Conservation (phyloP, 495 filamentous ascomycete genomes). For the Alectoria sarmentosa region DNA sequence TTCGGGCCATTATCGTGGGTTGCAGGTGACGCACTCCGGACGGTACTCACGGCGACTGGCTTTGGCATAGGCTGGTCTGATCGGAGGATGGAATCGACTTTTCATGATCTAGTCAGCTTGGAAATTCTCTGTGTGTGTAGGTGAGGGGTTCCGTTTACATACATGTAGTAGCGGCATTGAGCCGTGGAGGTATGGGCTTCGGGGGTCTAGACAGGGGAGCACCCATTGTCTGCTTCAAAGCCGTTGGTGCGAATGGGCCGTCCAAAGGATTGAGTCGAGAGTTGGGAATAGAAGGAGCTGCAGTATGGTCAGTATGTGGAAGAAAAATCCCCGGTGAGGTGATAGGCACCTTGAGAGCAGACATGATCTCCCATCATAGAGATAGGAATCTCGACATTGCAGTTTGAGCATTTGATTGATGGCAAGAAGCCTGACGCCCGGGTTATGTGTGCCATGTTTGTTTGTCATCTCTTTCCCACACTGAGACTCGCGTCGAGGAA, state of each 20-base stretch:
- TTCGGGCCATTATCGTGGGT: slow-evolving; percentile 35
- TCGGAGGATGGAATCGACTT: slow-evolving; percentile 18
- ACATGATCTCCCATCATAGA: slow-evolving; percentile 87
- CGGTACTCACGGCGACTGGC: slow-evolving; percentile 50
- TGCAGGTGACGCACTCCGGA: slow-evolving; percentile 51
- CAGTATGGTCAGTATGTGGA: slow-evolving; percentile 9
- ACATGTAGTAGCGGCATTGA: slow-evolving; percentile 54
- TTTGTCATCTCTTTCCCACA: slow-evolving; percentile 37
- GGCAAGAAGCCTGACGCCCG: slow-evolving; percentile 71
- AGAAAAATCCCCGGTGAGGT: not conserved
- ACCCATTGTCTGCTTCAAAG: slow-evolving; percentile 15
- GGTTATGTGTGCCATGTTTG: slow-evolving; percentile 36
- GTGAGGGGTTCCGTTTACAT: slow-evolving; percentile 23
- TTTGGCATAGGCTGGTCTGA: slow-evolving; percentile 28
- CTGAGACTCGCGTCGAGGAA: slow-evolving; percentile 16
- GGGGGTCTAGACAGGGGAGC: slow-evolving; percentile 6
- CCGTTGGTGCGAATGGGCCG: slow-evolving; percentile 15
- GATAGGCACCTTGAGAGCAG: slow-evolving; percentile 40
- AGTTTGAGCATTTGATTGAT: slow-evolving; percentile 92
- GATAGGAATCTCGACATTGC: slow-evolving; percentile 78
- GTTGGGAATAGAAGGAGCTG: slow-evolving; percentile 24
- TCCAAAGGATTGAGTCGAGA: slow-evolving; percentile 23
- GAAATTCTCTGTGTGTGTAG: not conserved
- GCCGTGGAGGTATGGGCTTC: slow-evolving; percentile 37
- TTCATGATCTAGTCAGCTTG: slow-evolving; percentile 2